Evolutionary conservation across 306 rosid species (phyloP).

Genomic region (Vicia faba): DNA sequence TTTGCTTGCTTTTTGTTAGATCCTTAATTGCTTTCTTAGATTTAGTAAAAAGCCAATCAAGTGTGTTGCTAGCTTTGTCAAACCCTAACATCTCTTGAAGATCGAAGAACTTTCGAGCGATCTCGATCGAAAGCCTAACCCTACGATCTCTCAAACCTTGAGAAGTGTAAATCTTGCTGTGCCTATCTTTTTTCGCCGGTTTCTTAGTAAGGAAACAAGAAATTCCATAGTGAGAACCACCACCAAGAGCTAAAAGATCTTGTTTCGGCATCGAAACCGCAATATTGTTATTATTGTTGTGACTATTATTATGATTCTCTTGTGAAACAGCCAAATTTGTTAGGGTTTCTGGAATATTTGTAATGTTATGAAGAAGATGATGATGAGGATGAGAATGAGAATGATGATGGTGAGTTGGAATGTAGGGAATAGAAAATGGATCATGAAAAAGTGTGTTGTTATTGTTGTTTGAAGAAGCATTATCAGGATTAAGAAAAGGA

Average conservation of each 20-base stretch:
- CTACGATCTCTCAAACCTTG: conserved; percentile 89
- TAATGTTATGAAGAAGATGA: conserved; percentile 1
- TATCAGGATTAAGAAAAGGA: conserved; percentile 42
- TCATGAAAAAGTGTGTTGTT: conserved; percentile 43
- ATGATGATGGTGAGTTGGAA: conserved; percentile 35
- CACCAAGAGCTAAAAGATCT: conserved; percentile 4
- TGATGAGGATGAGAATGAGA: background rate
- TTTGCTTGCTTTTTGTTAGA: conserved; percentile 40
- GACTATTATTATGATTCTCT: conserved; percentile 18
- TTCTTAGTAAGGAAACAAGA: conserved; percentile 45
- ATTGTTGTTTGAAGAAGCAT: conserved; percentile 27
- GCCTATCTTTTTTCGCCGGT: conserved; percentile 66
- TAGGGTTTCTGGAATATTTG: conserved; percentile 39
- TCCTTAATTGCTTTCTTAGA: conserved; percentile 73
- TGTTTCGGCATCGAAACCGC: conserved; percentile 34
- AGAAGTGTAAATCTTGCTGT: conserved; percentile 93
- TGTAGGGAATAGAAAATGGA: conserved; percentile 43
- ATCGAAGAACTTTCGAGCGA: conserved; percentile 90
- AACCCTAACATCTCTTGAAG: conserved; percentile 96
- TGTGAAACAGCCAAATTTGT: conserved; percentile 36
- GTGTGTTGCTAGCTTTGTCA: conserved; percentile 91
- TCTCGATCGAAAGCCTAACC: conserved; percentile 81
- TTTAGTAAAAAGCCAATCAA: conserved; percentile 88
- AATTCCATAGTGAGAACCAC: conserved; percentile 23
- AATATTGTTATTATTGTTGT: background rate